Evolutionary conservation across 805 yeast species (phyloP).

Genomic region (Kuraishia hungarica): DNA sequence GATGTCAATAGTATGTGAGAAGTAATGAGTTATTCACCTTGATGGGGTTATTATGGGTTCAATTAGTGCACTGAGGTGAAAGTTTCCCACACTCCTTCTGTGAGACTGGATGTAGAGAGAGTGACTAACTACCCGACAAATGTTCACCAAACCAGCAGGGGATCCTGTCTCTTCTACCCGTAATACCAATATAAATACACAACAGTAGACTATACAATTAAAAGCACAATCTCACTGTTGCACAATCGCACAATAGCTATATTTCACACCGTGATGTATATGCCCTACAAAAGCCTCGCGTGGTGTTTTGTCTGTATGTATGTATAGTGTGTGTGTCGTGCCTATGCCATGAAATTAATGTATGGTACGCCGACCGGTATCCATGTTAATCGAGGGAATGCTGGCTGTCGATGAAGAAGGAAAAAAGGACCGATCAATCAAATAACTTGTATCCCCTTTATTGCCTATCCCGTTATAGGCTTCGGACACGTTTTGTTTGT

Average conservation of each 20-base stretch:
- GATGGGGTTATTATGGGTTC: too few relatives aligned
- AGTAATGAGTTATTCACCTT: neutral
- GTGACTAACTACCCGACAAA: neutral
- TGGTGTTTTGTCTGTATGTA: too few relatives aligned
- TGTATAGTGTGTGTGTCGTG: neutral
- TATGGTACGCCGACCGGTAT: neutral
- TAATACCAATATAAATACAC: too few relatives aligned
- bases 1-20: too few relatives aligned
- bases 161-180: too few relatives aligned
- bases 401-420: neutral
- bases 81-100: neutral
- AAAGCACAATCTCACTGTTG: too few relatives aligned
- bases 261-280: too few relatives aligned
- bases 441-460: neutral
- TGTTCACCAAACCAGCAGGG: neutral
- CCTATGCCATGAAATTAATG: neutral
- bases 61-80: too few relatives aligned
- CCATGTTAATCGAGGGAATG: too few relatives aligned
- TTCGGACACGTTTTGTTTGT: neutral
- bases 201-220: too few relatives aligned
- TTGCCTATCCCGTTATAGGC: neutral
- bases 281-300: too few relatives aligned
- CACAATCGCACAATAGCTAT: too few relatives aligned
- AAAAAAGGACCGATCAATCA: neutral
- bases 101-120: neutral